A percentile compares a stretch with the other conserved stretches of the same genome.
phyloP scores from a whole-genome alignment of 2,329 filamentous ascomycete species.

The Rhexocercosporidium sp. region DNA sequence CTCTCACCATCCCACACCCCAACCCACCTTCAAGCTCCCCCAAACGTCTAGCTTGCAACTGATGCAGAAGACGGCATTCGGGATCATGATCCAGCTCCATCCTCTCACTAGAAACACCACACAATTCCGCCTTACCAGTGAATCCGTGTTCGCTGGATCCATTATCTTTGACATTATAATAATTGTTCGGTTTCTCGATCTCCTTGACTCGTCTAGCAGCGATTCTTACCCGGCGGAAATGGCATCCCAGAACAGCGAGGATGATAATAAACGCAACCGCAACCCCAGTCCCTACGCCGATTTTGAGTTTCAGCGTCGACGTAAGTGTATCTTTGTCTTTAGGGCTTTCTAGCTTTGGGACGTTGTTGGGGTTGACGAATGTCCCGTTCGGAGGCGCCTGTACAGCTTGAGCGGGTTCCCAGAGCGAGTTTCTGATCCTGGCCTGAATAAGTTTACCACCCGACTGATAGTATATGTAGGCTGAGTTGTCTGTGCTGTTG shows the following conservation, averaged over 20 bases:
- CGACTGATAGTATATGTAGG: background rate
- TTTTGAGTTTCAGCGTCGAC: background rate
- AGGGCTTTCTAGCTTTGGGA: background rate
- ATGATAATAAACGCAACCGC: background rate
- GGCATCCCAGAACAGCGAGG: background rate
- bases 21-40: background rate
- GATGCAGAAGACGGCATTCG: background rate
- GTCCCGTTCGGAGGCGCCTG: background rate
- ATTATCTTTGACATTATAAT: background rate
- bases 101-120: background rate
- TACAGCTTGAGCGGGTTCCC: background rate
- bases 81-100: constrained; percentile 7
- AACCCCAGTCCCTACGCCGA: background rate
- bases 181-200: background rate
- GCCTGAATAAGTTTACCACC: background rate
- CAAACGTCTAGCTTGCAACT: background rate
- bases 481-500: background rate
- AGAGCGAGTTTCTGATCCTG: background rate
- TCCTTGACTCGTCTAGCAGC: background rate
- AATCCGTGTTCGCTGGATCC: background rate
- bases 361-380: background rate
- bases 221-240: background rate
- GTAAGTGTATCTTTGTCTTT: background rate
- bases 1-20: background rate
- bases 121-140: background rate